Conservation (phyloP, 164 flowering plant species). For the Dillenia turbinata region DNA sequence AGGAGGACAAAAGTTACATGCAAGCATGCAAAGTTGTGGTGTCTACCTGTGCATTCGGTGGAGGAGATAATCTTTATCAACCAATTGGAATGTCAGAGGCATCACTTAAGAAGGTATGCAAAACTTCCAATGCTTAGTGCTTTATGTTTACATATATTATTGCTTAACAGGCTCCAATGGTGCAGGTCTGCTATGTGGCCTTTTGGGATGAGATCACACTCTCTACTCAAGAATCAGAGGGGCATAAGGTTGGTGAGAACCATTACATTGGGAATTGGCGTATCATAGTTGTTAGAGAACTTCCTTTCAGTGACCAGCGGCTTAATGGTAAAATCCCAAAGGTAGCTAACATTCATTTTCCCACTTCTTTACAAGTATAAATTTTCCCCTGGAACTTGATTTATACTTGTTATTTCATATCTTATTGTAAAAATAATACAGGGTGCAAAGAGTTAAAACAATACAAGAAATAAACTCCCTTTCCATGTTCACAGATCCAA, state of each 20-base stretch:
- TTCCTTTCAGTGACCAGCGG: conserved; percentile 90
- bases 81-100: conserved; percentile 88
- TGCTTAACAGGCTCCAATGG: not conserved
- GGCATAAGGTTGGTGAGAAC: conserved; percentile 52
- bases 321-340: conserved; percentile 98
- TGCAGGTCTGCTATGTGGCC: conserved; percentile 94
- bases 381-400: too few relatives aligned
- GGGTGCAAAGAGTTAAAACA: too few relatives aligned
- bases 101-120: conserved; percentile 65
- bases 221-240: conserved; percentile 57
- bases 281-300: conserved; percentile 63
- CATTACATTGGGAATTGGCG: conserved; percentile 89
- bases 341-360: conserved; percentile 33
- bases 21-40: conserved; percentile 72
- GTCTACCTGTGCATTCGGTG: conserved; percentile 98
- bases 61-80: conserved; percentile 97
- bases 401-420: too few relatives aligned
- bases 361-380: too few relatives aligned
- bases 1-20: conserved; percentile 69
- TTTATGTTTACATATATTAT: conserved; percentile 1
- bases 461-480: too few relatives aligned
- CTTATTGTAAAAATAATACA: too few relatives aligned
- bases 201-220: conserved; percentile 96
- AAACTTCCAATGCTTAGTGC: not conserved
- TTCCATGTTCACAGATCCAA: too few relatives aligned